These are phyloP conservation scores for Xylaria sp. DNA, from an alignment of 2,329 filamentous ascomycete species.

Conservation along the genomic window DNA sequence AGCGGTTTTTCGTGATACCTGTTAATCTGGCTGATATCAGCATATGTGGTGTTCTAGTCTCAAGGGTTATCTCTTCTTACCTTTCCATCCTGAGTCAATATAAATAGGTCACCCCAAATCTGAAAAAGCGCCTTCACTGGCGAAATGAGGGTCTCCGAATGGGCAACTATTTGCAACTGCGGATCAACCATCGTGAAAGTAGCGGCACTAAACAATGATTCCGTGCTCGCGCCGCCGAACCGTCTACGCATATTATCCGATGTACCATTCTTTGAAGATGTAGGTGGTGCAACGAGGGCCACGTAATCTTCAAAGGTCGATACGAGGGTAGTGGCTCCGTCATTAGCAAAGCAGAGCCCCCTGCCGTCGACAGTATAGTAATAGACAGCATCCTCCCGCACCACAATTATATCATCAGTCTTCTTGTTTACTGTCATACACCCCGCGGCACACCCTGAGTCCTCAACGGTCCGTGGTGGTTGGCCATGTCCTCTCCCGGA, in stretches of 20 bases:
- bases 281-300: slow-evolving; percentile 83
- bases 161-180: slow-evolving; percentile 87
- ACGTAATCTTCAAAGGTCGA: slow-evolving; percentile 86
- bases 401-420: slow-evolving; percentile 89
- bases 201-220: slow-evolving; percentile 85
- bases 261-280: slow-evolving; percentile 58
- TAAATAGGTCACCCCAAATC: slow-evolving; percentile 91
- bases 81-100: slow-evolving; percentile 93
- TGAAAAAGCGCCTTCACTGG: slow-evolving; percentile 83
- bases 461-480: slow-evolving; percentile 87
- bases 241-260: slow-evolving; percentile 73
- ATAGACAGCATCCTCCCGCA: slow-evolving; percentile 93
- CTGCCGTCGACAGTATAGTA: slow-evolving; percentile 88
- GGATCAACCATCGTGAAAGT: slow-evolving; percentile 94
- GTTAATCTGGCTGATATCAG: slow-evolving; percentile 68
- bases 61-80: slow-evolving; percentile 59
- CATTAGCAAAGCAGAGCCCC: slow-evolving; percentile 89
- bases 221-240: slow-evolving; percentile 77
- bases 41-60: slow-evolving; percentile 3
- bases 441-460: slow-evolving; percentile 88
- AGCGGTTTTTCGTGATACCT: slow-evolving; percentile 92
- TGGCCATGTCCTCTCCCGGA: slow-evolving; percentile 90
- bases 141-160: slow-evolving; percentile 85
- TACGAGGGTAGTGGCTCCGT: slow-evolving; percentile 87
- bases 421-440: slow-evolving; percentile 90